Evolutionary conservation across 371 early-diverging fungal genomes (phyloP).

Genomic region (Mucor ambiguus): DNA sequence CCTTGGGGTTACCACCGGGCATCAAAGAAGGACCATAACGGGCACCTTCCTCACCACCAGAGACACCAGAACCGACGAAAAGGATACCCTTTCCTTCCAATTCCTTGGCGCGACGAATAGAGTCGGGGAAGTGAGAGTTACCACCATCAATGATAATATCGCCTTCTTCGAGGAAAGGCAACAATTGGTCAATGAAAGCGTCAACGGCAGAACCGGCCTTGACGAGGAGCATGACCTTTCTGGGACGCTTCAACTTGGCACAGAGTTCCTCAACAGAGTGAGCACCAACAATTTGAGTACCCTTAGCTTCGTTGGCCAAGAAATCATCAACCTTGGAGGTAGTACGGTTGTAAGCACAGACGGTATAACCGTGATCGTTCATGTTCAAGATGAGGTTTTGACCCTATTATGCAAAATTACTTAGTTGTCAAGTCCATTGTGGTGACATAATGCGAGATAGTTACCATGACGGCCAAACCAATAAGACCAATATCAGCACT

Average conservation of each 20-base stretch:
- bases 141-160: constrained; percentile 99
- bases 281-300: constrained; percentile 94
- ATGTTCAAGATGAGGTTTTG: constrained; percentile 99
- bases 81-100: constrained; percentile 88
- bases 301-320: constrained; percentile 95
- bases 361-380: constrained; percentile 93
- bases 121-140: constrained; percentile 98
- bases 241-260: constrained; percentile 89
- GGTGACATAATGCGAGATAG: neutral
- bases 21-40: constrained; percentile 98
- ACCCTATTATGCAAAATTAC: constrained; percentile 58
- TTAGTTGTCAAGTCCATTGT: neutral
- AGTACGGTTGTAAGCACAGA: constrained; percentile 98
- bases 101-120: constrained; percentile 88
- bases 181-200: constrained; percentile 88
- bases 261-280: constrained; percentile 93
- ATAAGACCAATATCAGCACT: constrained; percentile 99
- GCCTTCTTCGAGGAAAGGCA: constrained; percentile 84
- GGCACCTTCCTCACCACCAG: constrained; percentile 99
- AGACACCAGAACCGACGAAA: constrained; percentile 98
- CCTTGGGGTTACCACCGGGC: constrained; percentile 96
- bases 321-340: constrained; percentile 94
- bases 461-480: constrained; percentile 99
- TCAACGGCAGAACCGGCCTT: constrained; percentile 98
- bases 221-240: constrained; percentile 97